phyloP scores from a whole-genome alignment of 306 rosid genomes.

The Acacia melanoxylon region DNA sequence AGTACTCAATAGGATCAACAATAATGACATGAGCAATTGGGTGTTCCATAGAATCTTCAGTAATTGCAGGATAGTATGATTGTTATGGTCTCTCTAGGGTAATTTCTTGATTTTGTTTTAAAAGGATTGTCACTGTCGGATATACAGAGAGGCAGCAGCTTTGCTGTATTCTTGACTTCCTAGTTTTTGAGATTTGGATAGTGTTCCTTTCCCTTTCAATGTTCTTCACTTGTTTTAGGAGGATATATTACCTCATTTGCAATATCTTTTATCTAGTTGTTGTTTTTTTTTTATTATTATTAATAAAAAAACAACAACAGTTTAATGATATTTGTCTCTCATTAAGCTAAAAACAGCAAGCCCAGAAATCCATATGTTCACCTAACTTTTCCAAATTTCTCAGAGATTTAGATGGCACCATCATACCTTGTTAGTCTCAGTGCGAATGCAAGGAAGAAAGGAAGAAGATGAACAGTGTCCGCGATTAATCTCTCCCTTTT shows the following conservation, averaged over 20 bases:
- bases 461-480: too few relatives aligned
- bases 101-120: neutral
- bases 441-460: too few relatives aligned
- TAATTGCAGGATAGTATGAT: neutral
- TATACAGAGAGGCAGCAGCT: neutral
- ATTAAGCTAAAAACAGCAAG: neutral
- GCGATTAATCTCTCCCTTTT: too few relatives aligned
- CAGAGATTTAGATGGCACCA: conserved; percentile 3
- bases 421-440: conserved; percentile 83
- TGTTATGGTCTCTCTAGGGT: neutral
- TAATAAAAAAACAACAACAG: too few relatives aligned
- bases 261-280: neutral
- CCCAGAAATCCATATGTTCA: neutral
- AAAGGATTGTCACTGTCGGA: neutral
- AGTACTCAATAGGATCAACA: neutral
- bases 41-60: neutral
- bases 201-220: neutral
- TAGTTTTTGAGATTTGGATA: neutral
- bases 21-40: neutral
- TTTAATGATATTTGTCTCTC: too few relatives aligned
- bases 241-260: neutral
- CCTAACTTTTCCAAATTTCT: neutral
- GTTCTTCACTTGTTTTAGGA: neutral
- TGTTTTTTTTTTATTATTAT: too few relatives aligned
- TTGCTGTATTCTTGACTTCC: neutral